Conservation (phyloP, 1,284 basidiomycete species). For the Stereum hirsutum region DNA sequence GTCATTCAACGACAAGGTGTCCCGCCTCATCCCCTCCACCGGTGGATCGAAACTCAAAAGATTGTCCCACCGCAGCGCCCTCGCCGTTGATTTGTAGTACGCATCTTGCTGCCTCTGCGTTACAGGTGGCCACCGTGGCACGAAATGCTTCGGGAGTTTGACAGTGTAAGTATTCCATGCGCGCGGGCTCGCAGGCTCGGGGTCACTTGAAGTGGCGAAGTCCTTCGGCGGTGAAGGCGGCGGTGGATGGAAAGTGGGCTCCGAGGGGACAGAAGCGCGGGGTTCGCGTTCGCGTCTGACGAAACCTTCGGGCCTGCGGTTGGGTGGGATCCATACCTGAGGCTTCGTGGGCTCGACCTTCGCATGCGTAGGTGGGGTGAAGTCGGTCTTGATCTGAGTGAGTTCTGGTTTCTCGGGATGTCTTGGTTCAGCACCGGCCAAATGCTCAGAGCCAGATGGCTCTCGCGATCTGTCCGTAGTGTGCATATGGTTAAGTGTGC, state of each 20-base stretch:
- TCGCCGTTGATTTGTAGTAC: conserved; percentile 27
- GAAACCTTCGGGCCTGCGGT: too few relatives aligned
- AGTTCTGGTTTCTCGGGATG: conserved; percentile 1
- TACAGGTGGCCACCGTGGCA: conserved; percentile 29
- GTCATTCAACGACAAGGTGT: conserved; percentile 62
- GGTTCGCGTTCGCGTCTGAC: too few relatives aligned
- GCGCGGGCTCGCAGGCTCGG: conserved; percentile 29
- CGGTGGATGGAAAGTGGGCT: too few relatives aligned
- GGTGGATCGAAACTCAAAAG: conserved; percentile 72
- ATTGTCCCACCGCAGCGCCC: conserved; percentile 51
- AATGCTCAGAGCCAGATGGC: conserved; percentile 13
- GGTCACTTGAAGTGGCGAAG: too few relatives aligned
- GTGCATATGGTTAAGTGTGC: conserved; percentile 71
- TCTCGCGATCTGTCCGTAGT: conserved; percentile 29
- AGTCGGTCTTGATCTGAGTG: conserved; percentile 2
- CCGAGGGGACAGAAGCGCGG: too few relatives aligned
- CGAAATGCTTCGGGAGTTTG: conserved; percentile 43
- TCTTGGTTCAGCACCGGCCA: background rate
- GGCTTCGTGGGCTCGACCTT: conserved; percentile 14
- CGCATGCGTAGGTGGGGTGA: conserved; percentile 6
- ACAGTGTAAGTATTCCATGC: conserved; percentile 49
- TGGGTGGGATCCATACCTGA: too few relatives aligned
- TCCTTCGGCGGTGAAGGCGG: too few relatives aligned
- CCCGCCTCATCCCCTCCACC: conserved; percentile 51
- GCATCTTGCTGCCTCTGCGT: conserved; percentile 33